Base-by-base conservation (phyloP, 495 filamentous ascomycete species). In the Penicillium crystallinum region DNA sequence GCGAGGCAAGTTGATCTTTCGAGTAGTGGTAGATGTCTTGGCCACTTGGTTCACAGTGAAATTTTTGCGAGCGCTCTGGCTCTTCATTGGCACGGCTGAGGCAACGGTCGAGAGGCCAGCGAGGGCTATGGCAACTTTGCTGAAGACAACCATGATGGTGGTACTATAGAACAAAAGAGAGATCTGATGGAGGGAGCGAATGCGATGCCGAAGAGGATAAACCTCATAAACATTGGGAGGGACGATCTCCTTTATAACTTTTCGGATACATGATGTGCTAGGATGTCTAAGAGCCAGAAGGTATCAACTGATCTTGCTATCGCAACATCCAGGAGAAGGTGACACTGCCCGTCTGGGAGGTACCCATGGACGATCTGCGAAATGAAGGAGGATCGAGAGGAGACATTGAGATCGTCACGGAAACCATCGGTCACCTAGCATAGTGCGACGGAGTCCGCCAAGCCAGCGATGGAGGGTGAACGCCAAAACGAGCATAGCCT, bases 11-110 rank as follows among this genome's bases (percentile, higher is more conserved):
- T 75, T 74, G 31, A 70, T 46, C 27, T 63, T 62, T 46, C 49
- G 44, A 38, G 68, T 54, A 42, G 67, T 68, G 19, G 62, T 54
- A 21, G 66, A 46, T 10, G 56, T 54, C 15, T 51, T 57, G 19
- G 63, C 53, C 17, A 66, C 50, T 54, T 79, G 70, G 50, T 70
- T 70, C 50, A 77, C 42, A 18, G 64, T 71, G 66, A 79, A 78
- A 44, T 67, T 61, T 46, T 68, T 63, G 40, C 51, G 64, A 27
- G 58, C 15, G 25, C 54, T 44, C 21, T 55, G 18, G 25, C 54
- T 44, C 21, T 55, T 52, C 22, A 55, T 53, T 30, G 73, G 71
- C 43, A 66, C 54, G 38, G 73, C 73, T n/a, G 62, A 66, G 18
- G 59, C 61, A 22, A 63, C 48, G 47, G 66, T 56, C 39, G 70